phyloP scores from a whole-genome alignment of 1,139 yeast species.

The Arxiozyma heterogenica region DNA sequence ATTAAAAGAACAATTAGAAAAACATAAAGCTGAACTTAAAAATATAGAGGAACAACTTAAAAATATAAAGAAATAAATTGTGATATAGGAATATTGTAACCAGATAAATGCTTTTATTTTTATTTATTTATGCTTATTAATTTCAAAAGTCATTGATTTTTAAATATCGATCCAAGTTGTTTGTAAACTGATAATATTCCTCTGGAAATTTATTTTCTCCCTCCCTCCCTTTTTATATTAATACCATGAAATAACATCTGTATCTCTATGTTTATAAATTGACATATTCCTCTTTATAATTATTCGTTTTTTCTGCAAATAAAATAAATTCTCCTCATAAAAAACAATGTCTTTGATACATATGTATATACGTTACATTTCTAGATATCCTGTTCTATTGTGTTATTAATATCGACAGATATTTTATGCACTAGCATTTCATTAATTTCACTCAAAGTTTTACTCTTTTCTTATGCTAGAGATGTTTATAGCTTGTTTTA shows the following conservation, averaged over 20 bases:
- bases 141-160: not conserved
- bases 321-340: not conserved
- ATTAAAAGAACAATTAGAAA: constrained; percentile 42
- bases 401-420: not conserved
- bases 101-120: not conserved
- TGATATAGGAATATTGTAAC: not conserved
- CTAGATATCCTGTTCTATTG: no score
- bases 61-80: constrained; percentile 10
- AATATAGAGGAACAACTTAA: constrained; percentile 31
- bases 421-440: not conserved
- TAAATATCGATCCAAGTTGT: not conserved
- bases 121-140: not conserved
- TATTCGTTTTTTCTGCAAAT: not conserved
- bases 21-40: constrained; percentile 39
- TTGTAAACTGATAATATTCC: not conserved
- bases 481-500: no score
- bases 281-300: not conserved
- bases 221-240: not conserved
- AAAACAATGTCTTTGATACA: no score
- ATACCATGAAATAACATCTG: not conserved
- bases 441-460: no score
- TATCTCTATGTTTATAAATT: no score
- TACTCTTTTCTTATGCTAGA: no score
- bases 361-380: not conserved
- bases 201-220: not conserved